Conservation (phyloP, 805 yeast species). For the Myxozyma monticola region DNA sequence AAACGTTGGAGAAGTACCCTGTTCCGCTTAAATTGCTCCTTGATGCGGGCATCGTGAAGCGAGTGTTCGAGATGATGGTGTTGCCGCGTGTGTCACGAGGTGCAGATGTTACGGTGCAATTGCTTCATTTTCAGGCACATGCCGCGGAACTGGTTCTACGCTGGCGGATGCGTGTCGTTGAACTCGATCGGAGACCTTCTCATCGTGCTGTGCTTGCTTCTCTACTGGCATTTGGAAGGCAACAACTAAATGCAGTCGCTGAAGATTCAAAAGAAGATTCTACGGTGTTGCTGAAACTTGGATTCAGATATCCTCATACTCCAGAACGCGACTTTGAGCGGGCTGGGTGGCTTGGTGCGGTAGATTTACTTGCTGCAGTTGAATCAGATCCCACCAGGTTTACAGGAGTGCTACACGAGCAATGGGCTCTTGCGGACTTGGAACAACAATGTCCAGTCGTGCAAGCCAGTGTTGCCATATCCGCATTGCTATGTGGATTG, state of each 20-base stretch:
- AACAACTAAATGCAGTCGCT: neutral
- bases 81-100: neutral
- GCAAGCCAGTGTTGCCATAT: constrained; percentile 13
- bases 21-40: neutral
- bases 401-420: constrained; percentile 7
- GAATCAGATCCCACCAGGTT: neutral
- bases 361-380: constrained; percentile 7
- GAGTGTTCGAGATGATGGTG: constrained; percentile 4
- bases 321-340: constrained; percentile 9
- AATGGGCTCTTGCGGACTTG: constrained; percentile 12
- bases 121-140: constrained; percentile 1
- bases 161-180: constrained; percentile 1
- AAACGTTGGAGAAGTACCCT: constrained; percentile 5
- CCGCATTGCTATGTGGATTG: constrained; percentile 5
- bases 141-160: constrained; percentile 1
- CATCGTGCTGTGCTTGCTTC: neutral
- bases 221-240: neutral
- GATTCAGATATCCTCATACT: constrained; percentile 1
- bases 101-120: neutral
- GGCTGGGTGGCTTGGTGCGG: constrained; percentile 19
- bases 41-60: neutral
- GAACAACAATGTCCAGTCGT: constrained; percentile 16
- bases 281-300: constrained; percentile 6
- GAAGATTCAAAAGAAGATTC: neutral
- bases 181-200: neutral